A percentile compares a stretch with the other conserved stretches of the same genome.
phyloP scores from a whole-genome alignment of 1,284 basidiomycete genomes.

The Leccinum glutinopallens region DNA sequence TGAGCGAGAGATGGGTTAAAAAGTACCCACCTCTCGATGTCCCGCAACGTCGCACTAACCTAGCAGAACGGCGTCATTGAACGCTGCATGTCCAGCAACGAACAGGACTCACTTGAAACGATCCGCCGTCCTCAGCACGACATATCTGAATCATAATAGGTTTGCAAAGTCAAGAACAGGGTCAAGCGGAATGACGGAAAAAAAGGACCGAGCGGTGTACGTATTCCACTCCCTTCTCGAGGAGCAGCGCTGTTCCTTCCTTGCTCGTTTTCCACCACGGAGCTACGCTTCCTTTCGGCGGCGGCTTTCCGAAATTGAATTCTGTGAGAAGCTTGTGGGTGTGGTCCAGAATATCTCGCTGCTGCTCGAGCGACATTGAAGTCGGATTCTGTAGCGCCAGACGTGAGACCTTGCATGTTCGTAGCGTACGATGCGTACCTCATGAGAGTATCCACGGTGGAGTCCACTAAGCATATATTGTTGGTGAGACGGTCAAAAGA shows the following conservation, averaged over 20 bases:
- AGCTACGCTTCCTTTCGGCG: conserved; percentile 69
- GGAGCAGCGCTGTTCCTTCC: conserved; percentile 67
- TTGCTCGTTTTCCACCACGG: conserved; percentile 82
- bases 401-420: not conserved
- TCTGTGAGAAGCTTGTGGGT: conserved; percentile 67
- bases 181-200: not conserved
- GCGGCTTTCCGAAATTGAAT: conserved; percentile 68
- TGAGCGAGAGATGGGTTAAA: no score
- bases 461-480: conserved; percentile 50
- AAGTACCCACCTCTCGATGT: conserved; percentile 68
- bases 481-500: conserved; percentile 2
- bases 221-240: conserved; percentile 77
- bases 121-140: conserved; percentile 71
- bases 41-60: conserved; percentile 67
- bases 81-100: not conserved
- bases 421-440: conserved; percentile 38
- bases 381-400: conserved; percentile 54
- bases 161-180: conserved; percentile 11
- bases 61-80: conserved; percentile 31
- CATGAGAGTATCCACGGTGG: conserved; percentile 72
- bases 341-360: conserved; percentile 71
- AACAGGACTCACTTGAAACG: conserved; percentile 43
- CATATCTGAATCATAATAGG: conserved; percentile 68
- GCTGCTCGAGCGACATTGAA: conserved; percentile 65
- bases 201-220: conserved; percentile 35